Percentiles rank a stretch among this genome's conserved stretches.
These are phyloP conservation scores for Phytophthora uliginosa DNA, from an alignment of 352 stramenopile species.

Conservation along the genomic window DNA sequence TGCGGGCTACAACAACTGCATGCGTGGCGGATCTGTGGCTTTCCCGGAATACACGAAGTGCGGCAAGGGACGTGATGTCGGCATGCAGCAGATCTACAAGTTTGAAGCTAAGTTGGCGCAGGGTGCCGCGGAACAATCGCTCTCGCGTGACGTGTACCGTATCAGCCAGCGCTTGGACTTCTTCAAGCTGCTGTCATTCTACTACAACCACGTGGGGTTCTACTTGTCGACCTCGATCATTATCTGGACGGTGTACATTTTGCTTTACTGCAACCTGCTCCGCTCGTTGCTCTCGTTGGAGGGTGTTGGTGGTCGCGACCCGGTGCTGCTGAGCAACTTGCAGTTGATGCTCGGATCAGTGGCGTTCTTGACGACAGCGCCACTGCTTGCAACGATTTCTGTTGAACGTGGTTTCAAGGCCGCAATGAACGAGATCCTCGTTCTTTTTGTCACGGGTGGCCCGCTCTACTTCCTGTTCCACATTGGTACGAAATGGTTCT, in stretches of 20 bases:
- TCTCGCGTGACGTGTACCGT: conserved; percentile 98
- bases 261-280: conserved; percentile 97
- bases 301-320: conserved; percentile 91
- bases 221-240: conserved; percentile 99
- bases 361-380: conserved; percentile 98
- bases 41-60: conserved; percentile 99
- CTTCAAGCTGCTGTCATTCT: conserved; percentile 98
- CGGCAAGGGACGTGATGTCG: conserved; percentile 99
- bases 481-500: conserved; percentile 99
- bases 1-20: conserved; percentile 99
- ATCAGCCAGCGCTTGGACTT: conserved; percentile 98
- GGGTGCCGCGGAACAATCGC: conserved; percentile 98
- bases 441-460: conserved; percentile 97
- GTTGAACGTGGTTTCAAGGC: conserved; percentile 98
- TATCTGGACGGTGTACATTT: conserved; percentile 98
- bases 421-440: conserved; percentile 93
- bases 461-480: conserved; percentile 99
- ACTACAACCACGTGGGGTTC: conserved; percentile 99
- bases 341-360: conserved; percentile 98
- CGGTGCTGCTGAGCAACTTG: conserved; percentile 95
- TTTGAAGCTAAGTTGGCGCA: conserved; percentile 99
- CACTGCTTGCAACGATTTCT: conserved; percentile 97
- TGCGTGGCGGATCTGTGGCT: conserved; percentile 96
- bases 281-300: conserved; percentile 95
- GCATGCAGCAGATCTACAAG: conserved; percentile 99